These are phyloP conservation scores for Venturiaceae sp. DNA, from an alignment of 2,329 filamentous ascomycete genomes.

Conservation along the genomic window DNA sequence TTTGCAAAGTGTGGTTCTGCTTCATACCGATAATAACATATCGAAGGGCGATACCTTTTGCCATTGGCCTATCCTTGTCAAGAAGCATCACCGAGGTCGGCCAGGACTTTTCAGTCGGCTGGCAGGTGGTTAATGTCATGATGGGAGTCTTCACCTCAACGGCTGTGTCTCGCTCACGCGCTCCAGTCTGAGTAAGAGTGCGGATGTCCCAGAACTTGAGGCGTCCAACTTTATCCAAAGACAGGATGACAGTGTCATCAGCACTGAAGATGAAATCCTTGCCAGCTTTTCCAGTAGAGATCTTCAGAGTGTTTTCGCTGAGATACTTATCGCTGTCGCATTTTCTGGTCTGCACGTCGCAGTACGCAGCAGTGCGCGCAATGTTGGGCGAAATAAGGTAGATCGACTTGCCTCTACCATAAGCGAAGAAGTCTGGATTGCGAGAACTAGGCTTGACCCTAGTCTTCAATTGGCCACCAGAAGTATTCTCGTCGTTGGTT, in stretches of 20 bases:
- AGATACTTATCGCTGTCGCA: constrained; percentile 85
- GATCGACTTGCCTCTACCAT: constrained; percentile 92
- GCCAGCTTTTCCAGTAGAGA: constrained; percentile 93
- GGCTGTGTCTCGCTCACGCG: constrained; percentile 32
- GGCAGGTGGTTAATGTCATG: constrained; percentile 77
- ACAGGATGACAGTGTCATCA: constrained; percentile 89
- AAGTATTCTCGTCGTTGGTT: constrained; percentile 79
- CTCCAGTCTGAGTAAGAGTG: constrained; percentile 55
- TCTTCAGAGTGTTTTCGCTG: constrained; percentile 79
- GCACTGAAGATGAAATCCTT: constrained; percentile 98
- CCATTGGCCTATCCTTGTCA: constrained; percentile 89
- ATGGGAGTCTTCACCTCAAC: constrained; percentile 74
- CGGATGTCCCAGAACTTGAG: constrained; percentile 98
- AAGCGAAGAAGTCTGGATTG: constrained; percentile 88
- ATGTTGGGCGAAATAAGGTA: constrained; percentile 65
- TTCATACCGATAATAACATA: constrained; percentile 98
- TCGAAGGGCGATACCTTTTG: constrained; percentile 78
- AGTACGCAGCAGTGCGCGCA: constrained; percentile 41
- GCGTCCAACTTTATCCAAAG: constrained; percentile 89
- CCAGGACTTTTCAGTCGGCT: constrained; percentile 87
- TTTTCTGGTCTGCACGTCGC: constrained; percentile 41
- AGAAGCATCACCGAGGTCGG: constrained; percentile 93
- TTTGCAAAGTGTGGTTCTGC: constrained; percentile 95
- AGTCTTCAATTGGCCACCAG: constrained; percentile 90
- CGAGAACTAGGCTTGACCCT: constrained; percentile 81